Evolutionary conservation across 495 filamentous ascomycete species (phyloP), one percentile per base, ranked within the genome.

Genomic region (Aspergillus incahuasiensis): DNA sequence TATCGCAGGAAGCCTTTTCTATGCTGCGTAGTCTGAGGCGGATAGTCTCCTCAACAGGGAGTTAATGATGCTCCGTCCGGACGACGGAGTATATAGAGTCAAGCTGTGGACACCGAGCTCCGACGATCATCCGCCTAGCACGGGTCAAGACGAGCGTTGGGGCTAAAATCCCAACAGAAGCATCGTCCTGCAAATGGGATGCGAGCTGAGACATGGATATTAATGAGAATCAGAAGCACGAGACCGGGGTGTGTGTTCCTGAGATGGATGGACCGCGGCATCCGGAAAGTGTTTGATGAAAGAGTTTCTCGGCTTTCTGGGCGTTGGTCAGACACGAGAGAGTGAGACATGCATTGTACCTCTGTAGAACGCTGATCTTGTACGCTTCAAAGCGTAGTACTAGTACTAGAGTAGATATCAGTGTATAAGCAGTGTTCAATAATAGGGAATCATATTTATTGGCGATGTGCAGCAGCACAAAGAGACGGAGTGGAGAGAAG

Each of bases 141-240:
- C 46, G 20, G 35, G 39, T 39, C 32, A 11, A 19, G 21, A 25
- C 43, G 32, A 8, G 25, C 43, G 61, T 59, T 63, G 61, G 61
- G 61, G 55, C 34, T 45, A 48, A 41, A 51, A 44, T 63, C 61
- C 61, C 61, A 63, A 63, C 61, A 63, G 56, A 59, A 63, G 25
- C 48, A n/a, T 47, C n/a, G 28, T 43, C 24, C 22, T 7, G 6
- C 40, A 21, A 45, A 38, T 55, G 44, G 22, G 30, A 38, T 35
- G 47, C 47, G 7, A 5, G 18, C 30, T 2, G 16, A 18, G 47
- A 30, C 34, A 1, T 39, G 21, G 18, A 20, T 24, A 49, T 21
- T 15, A 38, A n/a, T 0, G 30, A 28, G 16, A 48, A 55, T 55
- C 53, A 55, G 44, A 48, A 55, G 53, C 53, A 28, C 46, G 25